phyloP scores from a whole-genome alignment of 2,329 filamentous ascomycete species.

The Aspergillus chevalieri region DNA sequence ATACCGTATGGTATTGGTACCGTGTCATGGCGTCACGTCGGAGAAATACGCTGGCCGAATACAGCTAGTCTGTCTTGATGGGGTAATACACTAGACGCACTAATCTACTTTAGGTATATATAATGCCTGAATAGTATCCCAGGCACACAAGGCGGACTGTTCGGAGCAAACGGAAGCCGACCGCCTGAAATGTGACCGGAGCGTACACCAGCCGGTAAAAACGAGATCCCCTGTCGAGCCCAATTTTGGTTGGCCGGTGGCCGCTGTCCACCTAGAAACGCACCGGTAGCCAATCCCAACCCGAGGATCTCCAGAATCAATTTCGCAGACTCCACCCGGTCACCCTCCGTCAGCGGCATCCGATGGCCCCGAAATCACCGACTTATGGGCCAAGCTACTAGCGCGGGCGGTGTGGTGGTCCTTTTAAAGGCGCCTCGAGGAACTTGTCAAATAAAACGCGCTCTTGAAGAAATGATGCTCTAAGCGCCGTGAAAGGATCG shows the following conservation, averaged over 20 bases:
- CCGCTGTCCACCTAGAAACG: constrained; percentile 10
- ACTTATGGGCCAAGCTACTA: not conserved
- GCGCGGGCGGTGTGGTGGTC: not conserved
- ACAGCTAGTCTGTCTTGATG: constrained; percentile 1
- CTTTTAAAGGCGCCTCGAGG: not conserved
- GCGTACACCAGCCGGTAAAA: too few relatives aligned
- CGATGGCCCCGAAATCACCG: not conserved
- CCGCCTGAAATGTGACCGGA: too few relatives aligned
- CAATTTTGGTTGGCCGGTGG: constrained; percentile 13
- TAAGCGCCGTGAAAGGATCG: not conserved
- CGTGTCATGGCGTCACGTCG: not conserved
- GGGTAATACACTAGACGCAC: too few relatives aligned
- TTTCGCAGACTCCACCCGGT: constrained; percentile 22
- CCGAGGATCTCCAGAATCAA: constrained; percentile 20
- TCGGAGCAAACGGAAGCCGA: not conserved
- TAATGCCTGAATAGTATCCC: not conserved
- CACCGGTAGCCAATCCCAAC: constrained; percentile 19
- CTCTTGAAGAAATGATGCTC: not conserved
- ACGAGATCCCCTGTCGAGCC: too few relatives aligned
- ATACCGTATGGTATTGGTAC: not conserved
- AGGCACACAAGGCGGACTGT: not conserved
- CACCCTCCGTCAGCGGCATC: not conserved
- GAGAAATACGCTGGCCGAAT: constrained; percentile 11
- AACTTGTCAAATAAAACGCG: not conserved
- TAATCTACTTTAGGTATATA: not conserved